Evolutionary conservation across 1,284 basidiomycete species (phyloP).

Genomic region (Coriolopsis trogii): DNA sequence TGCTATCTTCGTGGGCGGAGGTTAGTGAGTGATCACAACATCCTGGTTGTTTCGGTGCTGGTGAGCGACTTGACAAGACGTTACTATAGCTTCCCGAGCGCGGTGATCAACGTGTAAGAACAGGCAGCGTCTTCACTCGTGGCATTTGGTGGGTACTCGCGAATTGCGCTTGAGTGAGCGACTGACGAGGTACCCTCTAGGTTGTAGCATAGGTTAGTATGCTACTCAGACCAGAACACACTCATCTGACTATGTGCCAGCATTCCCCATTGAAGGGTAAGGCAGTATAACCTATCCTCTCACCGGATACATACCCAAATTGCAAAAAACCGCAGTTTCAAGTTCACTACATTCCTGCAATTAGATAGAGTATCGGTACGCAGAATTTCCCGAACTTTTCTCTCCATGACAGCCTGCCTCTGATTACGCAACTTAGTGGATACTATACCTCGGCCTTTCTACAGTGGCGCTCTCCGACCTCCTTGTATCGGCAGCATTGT

Average conservation of each 20-base stretch:
- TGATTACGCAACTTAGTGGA: not conserved
- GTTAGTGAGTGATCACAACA: constrained; percentile 5
- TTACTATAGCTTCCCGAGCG: too few species aligned
- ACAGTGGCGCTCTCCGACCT: not conserved
- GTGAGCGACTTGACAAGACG: too few species aligned
- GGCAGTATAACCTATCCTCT: too few species aligned
- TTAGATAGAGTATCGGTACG: not conserved
- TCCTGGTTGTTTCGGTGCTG: not conserved
- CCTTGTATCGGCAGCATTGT: constrained; percentile 1
- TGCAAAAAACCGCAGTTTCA: not conserved
- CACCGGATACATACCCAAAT: too few species aligned
- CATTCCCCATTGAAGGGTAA: not conserved
- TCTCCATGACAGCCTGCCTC: too few species aligned
- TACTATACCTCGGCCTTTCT: constrained; percentile 4
- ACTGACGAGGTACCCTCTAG: not conserved
- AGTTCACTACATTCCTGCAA: not conserved
- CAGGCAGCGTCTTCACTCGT: not conserved
- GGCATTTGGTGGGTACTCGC: not conserved
- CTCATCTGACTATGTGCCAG: not conserved
- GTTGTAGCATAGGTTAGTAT: not conserved
- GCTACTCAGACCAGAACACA: too few species aligned
- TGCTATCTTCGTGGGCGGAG: too few species aligned
- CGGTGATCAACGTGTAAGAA: not conserved
- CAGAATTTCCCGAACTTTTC: not conserved
- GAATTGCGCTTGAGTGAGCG: not conserved